Base-by-base conservation (phyloP, 116 monocot genomes). In the Zostera marina region DNA sequence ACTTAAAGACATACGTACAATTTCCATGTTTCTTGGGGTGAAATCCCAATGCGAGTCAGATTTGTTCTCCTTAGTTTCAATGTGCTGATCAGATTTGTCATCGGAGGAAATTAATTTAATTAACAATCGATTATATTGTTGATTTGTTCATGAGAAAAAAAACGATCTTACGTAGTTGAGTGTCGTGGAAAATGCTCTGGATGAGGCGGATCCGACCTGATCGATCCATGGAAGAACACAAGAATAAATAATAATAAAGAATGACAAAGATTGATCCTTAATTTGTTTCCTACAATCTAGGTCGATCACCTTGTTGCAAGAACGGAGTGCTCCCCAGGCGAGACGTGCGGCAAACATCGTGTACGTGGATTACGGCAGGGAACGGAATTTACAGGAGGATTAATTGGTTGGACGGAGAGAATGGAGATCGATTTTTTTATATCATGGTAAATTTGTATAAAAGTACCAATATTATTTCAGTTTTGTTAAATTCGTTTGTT, bases 51-150 rank as follows among this genome's bases (percentile, higher is more conserved):
- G 72, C 69, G 66, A 65, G 44, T 73, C 70, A 15, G 85, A 52
- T 11, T 77, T 94, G 59, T 88, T 94, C 43, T 88, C 94, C 8
- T 82, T 85, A 39, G 86, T 77, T 68, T 88, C 85, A 63, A 94
- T 44, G 60, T 94, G 94, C 93, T 93, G 60, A 39, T 13, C n/a
- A n/a, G n/a, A n/a, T n/a, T n/a, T n/a, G n/a, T n/a, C n/a, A n/a
- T n/a, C n/a, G n/a, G n/a, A n/a, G n/a, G n/a, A n/a, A n/a, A n/a
- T n/a, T n/a, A n/a, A n/a, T n/a, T n/a, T n/a, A n/a, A n/a, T n/a
- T n/a, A n/a, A n/a, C n/a, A n/a, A n/a, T n/a, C n/a, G n/a, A n/a
- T n/a, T n/a, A n/a, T n/a, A n/a, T n/a, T n/a, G n/a, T n/a, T n/a
- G n/a, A n/a, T n/a, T n/a, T n/a, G n/a, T n/a, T n/a, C 32, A 32